These are phyloP conservation scores for Aureobasidium sp. DNA, from an alignment of 2,329 filamentous ascomycete species.

Conservation along the genomic window DNA sequence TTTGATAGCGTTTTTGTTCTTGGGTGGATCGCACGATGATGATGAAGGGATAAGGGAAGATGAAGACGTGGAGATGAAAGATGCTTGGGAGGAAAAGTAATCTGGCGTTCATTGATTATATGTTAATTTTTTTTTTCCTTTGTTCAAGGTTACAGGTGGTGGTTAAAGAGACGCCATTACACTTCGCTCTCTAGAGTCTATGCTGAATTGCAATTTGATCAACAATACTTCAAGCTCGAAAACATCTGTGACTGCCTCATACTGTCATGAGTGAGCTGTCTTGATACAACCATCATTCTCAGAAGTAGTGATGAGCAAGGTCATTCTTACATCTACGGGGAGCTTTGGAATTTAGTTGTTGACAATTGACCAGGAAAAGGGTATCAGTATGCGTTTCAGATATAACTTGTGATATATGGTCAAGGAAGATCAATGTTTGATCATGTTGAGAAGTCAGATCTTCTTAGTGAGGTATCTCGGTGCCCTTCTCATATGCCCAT, in stretches of 20 bases:
- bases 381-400: too few relatives aligned
- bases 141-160: not conserved
- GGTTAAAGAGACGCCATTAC: not conserved
- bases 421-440: too few relatives aligned
- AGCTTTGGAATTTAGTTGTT: too few relatives aligned
- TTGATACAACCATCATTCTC: not conserved
- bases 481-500: too few relatives aligned
- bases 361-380: too few relatives aligned
- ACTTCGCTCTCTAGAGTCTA: not conserved
- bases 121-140: not conserved
- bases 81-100: not conserved
- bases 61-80: not conserved
- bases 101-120: not conserved
- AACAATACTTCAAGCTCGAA: not conserved
- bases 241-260: not conserved
- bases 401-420: too few relatives aligned
- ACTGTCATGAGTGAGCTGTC: not conserved
- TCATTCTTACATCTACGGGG: too few relatives aligned
- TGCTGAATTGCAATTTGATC: not conserved
- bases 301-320: not conserved
- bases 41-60: not conserved
- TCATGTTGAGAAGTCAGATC: too few relatives aligned
- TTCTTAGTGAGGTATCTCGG: too few relatives aligned
- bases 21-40: not conserved
- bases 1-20: constrained; percentile 8